A percentile compares a stretch with the other conserved stretches of the same genome.
phyloP scores from a whole-genome alignment of 768 basidiomycete species.

The Tricholoma terreum region DNA sequence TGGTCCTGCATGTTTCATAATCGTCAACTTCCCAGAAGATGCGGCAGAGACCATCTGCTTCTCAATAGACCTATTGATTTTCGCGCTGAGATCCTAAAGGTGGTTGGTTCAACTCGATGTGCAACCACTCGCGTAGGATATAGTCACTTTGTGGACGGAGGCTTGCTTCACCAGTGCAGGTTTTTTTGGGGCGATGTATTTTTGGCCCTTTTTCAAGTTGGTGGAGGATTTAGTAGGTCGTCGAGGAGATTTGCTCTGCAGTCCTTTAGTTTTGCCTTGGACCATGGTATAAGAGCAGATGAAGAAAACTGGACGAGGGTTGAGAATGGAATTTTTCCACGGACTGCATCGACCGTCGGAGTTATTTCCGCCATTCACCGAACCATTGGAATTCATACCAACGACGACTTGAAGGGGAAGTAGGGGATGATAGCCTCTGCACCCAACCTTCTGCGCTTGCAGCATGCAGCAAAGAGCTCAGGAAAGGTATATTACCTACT shows the following conservation, averaged over 20 bases:
- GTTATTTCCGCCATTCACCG: conserved; percentile 41
- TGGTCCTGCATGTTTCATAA: conserved; percentile 72
- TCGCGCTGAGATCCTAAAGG: conserved; percentile 74
- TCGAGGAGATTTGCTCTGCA: conserved; percentile 52
- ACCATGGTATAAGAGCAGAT: conserved; percentile 48
- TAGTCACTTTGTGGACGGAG: conserved; percentile 68
- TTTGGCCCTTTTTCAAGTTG: conserved; percentile 75
- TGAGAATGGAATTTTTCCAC: conserved; percentile 21
- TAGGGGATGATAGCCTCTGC: conserved; percentile 44
- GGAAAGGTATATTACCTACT: conserved; percentile 39
- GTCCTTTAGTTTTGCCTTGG: conserved; percentile 85
- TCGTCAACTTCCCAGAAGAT: conserved; percentile 84
- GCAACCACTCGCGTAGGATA: not conserved
- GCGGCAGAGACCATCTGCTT: conserved; percentile 88
- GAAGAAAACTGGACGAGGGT: not conserved
- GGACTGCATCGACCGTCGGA: conserved; percentile 15
- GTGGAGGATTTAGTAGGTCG: conserved; percentile 66
- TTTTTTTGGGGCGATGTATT: conserved; percentile 82
- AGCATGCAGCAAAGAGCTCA: conserved; percentile 44
- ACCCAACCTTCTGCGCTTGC: conserved; percentile 49
- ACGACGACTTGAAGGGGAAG: conserved; percentile 16
- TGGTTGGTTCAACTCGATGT: not conserved
- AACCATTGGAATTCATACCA: conserved; percentile 26
- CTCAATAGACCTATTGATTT: conserved; percentile 91
- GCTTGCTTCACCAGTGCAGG: conserved; percentile 67